Evolutionary conservation across 2,329 filamentous ascomycete genomes (phyloP).

Genomic region (Fusarium anguioides): DNA sequence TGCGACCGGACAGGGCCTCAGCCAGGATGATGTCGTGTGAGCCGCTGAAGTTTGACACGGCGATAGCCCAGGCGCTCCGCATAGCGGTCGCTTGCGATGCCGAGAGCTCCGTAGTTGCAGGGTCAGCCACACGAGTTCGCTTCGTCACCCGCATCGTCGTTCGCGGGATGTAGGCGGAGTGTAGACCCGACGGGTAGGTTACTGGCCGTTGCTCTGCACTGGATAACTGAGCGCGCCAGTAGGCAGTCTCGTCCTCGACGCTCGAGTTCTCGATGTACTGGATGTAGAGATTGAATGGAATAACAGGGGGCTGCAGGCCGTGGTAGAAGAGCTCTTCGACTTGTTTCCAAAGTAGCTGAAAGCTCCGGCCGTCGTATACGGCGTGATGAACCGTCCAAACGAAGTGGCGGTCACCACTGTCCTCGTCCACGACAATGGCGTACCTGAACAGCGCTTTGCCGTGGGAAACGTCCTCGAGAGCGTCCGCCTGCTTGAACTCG

Average conservation of each 20-base stretch:
- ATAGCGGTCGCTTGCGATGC: constrained; percentile 1
- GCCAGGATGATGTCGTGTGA: constrained; percentile 7
- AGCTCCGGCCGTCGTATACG: constrained; percentile 11
- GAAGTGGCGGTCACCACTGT: constrained; percentile 8
- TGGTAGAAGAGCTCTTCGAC: constrained; percentile 7
- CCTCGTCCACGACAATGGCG: constrained; percentile 9
- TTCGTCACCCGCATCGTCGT: constrained; percentile 9
- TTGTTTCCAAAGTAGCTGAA: constrained; percentile 12
- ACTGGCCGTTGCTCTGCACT: constrained; percentile 4
- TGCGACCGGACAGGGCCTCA: constrained; percentile 3
- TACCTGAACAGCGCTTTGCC: constrained; percentile 9
- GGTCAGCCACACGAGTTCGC: constrained; percentile 6
- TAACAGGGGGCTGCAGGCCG: constrained; percentile 8
- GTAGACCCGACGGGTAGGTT: constrained; percentile 9
- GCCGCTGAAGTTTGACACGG: constrained; percentile 7
- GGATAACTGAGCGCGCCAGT: constrained; percentile 9
- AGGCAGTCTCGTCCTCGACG: constrained; percentile 10
- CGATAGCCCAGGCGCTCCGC: constrained; percentile 9
- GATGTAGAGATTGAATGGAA: constrained; percentile 11
- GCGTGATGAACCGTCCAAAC: constrained; percentile 11
- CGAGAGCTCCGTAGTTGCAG: constrained; percentile 6
- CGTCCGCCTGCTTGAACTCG: constrained; percentile 11
- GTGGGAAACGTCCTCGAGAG: constrained; percentile 7
- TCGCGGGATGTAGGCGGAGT: constrained; percentile 7
- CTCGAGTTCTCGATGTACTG: constrained; percentile 10